Evolutionary conservation across 163 green algal species (phyloP).

Genomic region (Chlorella variabilis): DNA sequence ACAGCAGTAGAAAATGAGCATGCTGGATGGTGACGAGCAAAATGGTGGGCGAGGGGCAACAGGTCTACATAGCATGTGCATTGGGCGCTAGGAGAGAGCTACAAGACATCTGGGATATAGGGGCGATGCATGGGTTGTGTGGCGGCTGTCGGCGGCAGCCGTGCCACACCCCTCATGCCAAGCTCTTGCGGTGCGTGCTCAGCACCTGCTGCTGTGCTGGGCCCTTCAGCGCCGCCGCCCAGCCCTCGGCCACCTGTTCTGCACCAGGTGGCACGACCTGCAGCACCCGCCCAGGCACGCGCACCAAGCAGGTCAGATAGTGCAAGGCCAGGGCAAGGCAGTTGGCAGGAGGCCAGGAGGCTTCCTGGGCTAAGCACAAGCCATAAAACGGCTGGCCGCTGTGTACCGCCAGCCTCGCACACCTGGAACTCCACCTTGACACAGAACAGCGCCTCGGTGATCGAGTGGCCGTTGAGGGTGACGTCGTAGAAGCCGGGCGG

Average conservation of each 20-base stretch:
- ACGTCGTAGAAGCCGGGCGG: conserved; percentile 24
- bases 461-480: conserved; percentile 4
- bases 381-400: too few relatives aligned
- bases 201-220: conserved; percentile 9
- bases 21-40: too few relatives aligned
- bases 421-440: conserved; percentile 21
- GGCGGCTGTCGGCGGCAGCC: background rate
- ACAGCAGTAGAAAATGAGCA: too few relatives aligned
- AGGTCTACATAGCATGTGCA: too few relatives aligned
- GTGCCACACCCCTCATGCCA: background rate
- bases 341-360: too few relatives aligned
- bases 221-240: background rate
- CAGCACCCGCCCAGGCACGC: too few relatives aligned
- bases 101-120: background rate
- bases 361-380: too few relatives aligned
- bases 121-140: background rate
- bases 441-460: conserved; percentile 11
- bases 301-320: too few relatives aligned
- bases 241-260: background rate
- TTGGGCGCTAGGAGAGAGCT: background rate
- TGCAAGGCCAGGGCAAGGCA: too few relatives aligned
- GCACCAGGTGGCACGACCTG: conserved; percentile 10
- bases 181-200: conserved; percentile 19
- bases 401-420: too few relatives aligned
- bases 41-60: too few relatives aligned